phyloP scores from a whole-genome alignment of 2,329 filamentous ascomycete genomes.

The Cordyceps javanica region DNA sequence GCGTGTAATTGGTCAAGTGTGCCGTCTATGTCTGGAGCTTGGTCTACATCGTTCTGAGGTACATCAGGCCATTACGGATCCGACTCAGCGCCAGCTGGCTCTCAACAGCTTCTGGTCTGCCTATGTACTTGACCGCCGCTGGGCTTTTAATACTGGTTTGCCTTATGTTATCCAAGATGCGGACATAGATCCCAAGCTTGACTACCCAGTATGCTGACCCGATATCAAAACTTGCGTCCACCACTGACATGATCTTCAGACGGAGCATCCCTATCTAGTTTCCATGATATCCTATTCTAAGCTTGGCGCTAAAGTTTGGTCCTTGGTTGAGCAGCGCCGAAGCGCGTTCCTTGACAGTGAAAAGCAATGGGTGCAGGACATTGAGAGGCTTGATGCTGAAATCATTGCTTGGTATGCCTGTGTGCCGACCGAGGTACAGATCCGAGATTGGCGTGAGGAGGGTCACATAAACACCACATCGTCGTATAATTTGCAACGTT shows the following conservation, averaged over 20 bases:
- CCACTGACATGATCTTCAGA: conserved; percentile 31
- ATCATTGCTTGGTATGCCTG: conserved; percentile 81
- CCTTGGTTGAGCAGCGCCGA: conserved; percentile 56
- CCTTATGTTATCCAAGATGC: conserved; percentile 81
- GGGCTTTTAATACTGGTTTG: conserved; percentile 85
- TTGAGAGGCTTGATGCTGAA: conserved; percentile 75
- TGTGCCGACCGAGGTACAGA: conserved; percentile 56
- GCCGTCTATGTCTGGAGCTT: conserved; percentile 71
- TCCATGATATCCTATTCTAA: conserved; percentile 82
- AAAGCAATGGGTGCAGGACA: conserved; percentile 43
- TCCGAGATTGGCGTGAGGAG: conserved; percentile 52
- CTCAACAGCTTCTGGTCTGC: conserved; percentile 79
- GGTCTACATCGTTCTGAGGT: conserved; percentile 78
- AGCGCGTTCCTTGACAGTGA: not conserved
- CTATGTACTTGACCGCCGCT: conserved; percentile 78
- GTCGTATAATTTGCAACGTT: conserved; percentile 61
- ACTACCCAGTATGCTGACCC: conserved; percentile 57
- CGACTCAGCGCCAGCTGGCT: conserved; percentile 61
- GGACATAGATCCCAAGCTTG: conserved; percentile 74
- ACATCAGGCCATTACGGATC: conserved; percentile 61
- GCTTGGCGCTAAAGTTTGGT: conserved; percentile 83
- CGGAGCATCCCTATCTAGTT: conserved; percentile 61
- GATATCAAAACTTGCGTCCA: not conserved
- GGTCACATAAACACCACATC: conserved; percentile 48
- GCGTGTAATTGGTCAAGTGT: conserved; percentile 78